A percentile compares a stretch with the other conserved stretches of the same genome.
phyloP scores from a whole-genome alignment of 208 protist genomes.

The Trypanosoma avium region DNA sequence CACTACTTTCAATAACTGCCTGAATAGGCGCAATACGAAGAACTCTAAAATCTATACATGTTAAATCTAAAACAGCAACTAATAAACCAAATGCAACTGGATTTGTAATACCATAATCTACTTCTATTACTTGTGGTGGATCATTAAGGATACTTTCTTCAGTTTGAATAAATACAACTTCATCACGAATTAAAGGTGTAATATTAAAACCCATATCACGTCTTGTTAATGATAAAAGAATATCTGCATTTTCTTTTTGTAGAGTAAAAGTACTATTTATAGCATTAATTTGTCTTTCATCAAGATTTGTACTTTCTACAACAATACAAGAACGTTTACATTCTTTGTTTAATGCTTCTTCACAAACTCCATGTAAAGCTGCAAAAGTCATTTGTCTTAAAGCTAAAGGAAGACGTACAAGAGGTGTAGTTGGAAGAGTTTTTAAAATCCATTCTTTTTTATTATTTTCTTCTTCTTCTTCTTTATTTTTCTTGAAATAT shows the following conservation, averaged over 20 bases:
- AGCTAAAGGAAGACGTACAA: slow-evolving; percentile 21
- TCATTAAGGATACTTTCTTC: slow-evolving; percentile 19
- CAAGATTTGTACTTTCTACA: not conserved
- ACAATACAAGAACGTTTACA: slow-evolving; percentile 16
- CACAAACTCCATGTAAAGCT: slow-evolving; percentile 21
- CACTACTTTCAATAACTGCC: slow-evolving; percentile 56
- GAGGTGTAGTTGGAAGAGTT: slow-evolving; percentile 10
- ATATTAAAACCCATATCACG: not conserved
- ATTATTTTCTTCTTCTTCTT: not conserved
- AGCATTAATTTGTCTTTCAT: not conserved
- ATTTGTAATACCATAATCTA: slow-evolving; percentile 11
- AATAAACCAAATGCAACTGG: slow-evolving; percentile 47
- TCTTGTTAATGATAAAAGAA: slow-evolving; percentile 7
- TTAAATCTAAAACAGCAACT: slow-evolving; percentile 52
- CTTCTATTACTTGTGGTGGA: slow-evolving; percentile 14
- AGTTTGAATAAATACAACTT: slow-evolving; percentile 31
- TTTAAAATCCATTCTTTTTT: not conserved
- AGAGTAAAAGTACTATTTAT: slow-evolving; percentile 22
- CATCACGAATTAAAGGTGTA: slow-evolving; percentile 19
- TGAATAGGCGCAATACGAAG: slow-evolving; percentile 45
- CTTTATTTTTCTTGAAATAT: too few species aligned
- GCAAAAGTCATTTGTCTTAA: slow-evolving; percentile 27
- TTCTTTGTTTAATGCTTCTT: slow-evolving; percentile 7
- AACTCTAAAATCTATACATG: slow-evolving; percentile 35
- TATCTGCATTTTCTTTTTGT: not conserved